Base-by-base conservation (phyloP, 164 flowering plant genomes). In the Chimonanthus praecox region DNA sequence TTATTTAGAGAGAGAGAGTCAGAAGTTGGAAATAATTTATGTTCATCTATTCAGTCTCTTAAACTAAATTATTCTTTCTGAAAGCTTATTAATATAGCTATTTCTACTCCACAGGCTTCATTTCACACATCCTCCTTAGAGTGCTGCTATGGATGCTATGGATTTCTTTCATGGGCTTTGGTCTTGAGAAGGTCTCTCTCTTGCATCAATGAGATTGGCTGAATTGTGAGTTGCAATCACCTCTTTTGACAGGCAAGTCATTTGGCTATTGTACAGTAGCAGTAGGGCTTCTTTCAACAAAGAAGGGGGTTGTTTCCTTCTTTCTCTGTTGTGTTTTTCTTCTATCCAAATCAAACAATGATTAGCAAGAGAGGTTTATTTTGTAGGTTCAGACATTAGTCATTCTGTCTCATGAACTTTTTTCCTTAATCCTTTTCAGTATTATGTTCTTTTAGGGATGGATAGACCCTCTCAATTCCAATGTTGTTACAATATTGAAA, bases 231-330 rank as follows among this genome's bases (percentile, higher is more conserved):
- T 49, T 18, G 8, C 51, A 48, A 45, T 46, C n/a, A 6, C 47
- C 64, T 50, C 51, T 72, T 72, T 18, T 51, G n/a, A 16, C 54
- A 76, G 78, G 84, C 83, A 81, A 83, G 84, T 81, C 86, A 21
- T 78, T 79, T 83, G 84, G 86, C 84, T 80, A 81, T 79, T 79
- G 82, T 76, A 76, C 33, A 78, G 72, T 62, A 73, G 60, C 60
- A 68, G 1, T 68, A 68, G 79, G 70, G 62, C 48, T 67, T 48
- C 33, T 47, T 64, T 43, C 13, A 10, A 3, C 7, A 44, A n/a
- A 2, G 4, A 33, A 33, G 33, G 33, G 33, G 33, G 33, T 33
- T 33, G 33, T 33, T 33, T 33, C 16, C 47, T 13, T 70, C 7
- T 49, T 47, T 46, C 5, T 45, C 6, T 16, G 7, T 58, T 65